Conservation (phyloP, 345 rosid species). For the Nasturtium officinale region DNA sequence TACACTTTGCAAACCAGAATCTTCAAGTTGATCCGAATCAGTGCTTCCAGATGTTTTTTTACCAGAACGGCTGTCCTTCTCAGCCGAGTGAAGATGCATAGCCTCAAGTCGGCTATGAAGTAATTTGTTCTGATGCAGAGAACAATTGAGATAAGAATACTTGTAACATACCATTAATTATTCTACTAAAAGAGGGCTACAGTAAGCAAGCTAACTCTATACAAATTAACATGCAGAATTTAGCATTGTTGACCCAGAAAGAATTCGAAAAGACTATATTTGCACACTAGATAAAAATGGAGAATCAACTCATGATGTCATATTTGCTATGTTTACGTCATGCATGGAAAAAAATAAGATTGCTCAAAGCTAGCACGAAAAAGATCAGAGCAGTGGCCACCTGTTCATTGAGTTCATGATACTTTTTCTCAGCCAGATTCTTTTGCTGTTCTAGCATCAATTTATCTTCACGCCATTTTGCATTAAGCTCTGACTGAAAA, state of each 20-base stretch:
- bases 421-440: conserved; percentile 71
- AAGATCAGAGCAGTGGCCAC: conserved; percentile 44
- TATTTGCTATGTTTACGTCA: conserved; percentile 11
- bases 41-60: conserved; percentile 47
- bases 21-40: conserved; percentile 50
- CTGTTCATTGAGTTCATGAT: conserved; percentile 84
- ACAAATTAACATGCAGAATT: conserved; percentile 8
- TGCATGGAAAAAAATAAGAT: conserved; percentile 24
- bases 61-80: conserved; percentile 67
- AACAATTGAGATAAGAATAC: conserved; percentile 20
- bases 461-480: conserved; percentile 73
- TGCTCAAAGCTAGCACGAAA: conserved; percentile 9
- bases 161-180: background rate
- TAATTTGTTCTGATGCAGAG: conserved; percentile 62
- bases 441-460: conserved; percentile 60
- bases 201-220: too few species aligned
- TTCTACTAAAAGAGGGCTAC: too few species aligned
- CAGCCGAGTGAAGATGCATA: conserved; percentile 75
- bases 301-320: background rate
- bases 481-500: conserved; percentile 66
- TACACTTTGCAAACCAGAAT: conserved; percentile 80
- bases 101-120: conserved; percentile 84
- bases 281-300: conserved; percentile 13
- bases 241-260: conserved; percentile 13
- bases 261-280: background rate